A percentile compares a stretch with the other conserved stretches of the same genome.
Conservation (phyloP, 1,139 yeast species). For the Saccharomycopsis crataegensis region DNA sequence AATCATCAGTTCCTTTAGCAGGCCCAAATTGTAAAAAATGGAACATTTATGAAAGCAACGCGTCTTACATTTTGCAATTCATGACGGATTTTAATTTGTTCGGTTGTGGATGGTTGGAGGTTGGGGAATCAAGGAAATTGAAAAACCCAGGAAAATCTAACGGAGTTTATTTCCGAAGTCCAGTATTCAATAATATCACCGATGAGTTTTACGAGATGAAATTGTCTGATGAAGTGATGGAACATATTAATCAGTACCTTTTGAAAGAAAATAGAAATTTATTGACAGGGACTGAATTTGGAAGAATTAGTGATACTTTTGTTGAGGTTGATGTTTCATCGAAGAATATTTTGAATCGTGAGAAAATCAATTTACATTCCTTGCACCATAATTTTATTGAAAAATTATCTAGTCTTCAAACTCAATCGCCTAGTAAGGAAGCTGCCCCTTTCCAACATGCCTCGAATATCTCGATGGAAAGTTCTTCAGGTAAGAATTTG, state of each 20-base stretch:
- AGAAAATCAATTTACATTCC: conserved; percentile 36
- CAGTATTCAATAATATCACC: conserved; percentile 24
- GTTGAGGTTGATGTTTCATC: conserved; percentile 67
- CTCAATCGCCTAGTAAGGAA: neutral
- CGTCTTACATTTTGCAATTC: conserved; percentile 72
- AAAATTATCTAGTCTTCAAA: conserved; percentile 19
- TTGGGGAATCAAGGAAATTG: conserved; percentile 20
- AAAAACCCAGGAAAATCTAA: conserved; percentile 21
- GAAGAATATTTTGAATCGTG: conserved; percentile 49
- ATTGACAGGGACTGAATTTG: conserved; percentile 25
- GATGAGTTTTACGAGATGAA: conserved; percentile 15
- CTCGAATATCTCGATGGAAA: neutral
- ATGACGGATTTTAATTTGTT: conserved; percentile 74
- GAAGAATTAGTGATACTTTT: conserved; percentile 52
- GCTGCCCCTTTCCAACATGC: neutral
- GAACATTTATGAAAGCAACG: conserved; percentile 70
- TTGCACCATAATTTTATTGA: conserved; percentile 47
- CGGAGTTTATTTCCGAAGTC: conserved; percentile 27
- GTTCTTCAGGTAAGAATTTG: neutral
- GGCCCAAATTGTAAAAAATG: conserved; percentile 23
- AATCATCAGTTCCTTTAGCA: conserved; percentile 21
- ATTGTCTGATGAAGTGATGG: conserved; percentile 7
- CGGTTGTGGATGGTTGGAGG: conserved; percentile 73
- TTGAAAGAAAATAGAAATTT: neutral
- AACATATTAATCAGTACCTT: conserved; percentile 2